Evolutionary conservation across 1,139 yeast species (phyloP).

Genomic region (Oligophagozyma castellii): DNA sequence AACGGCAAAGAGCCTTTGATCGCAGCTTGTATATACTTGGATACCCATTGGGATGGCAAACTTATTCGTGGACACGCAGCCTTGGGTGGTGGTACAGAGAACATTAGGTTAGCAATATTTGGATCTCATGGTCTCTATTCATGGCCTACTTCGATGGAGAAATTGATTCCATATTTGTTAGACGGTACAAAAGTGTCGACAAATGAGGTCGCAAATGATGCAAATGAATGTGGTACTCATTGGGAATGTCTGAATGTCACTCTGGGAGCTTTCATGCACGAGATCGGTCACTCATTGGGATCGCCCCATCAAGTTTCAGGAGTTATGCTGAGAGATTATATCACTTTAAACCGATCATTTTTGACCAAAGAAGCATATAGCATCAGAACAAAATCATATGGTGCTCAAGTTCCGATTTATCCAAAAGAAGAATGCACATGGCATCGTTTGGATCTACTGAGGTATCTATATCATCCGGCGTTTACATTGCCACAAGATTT

Average conservation of each 20-base stretch:
- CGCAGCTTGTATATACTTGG: slow-evolving; percentile 76
- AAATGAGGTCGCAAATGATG: slow-evolving; percentile 75
- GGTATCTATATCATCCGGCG: slow-evolving; percentile 72
- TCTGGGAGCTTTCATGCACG: slow-evolving; percentile 90
- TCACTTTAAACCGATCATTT: slow-evolving; percentile 68
- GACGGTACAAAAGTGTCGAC: slow-evolving; percentile 55
- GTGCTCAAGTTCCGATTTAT: slow-evolving; percentile 34
- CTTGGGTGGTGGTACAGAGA: slow-evolving; percentile 71
- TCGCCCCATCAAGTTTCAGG: slow-evolving; percentile 88
- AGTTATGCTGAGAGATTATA: slow-evolving; percentile 79
- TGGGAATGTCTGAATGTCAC: slow-evolving; percentile 89
- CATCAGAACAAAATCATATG: slow-evolving; percentile 35
- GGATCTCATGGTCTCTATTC: slow-evolving; percentile 89
- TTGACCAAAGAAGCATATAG: slow-evolving; percentile 56
- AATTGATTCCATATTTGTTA: slow-evolving; percentile 50
- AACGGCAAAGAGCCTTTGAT: slow-evolving; percentile 41
- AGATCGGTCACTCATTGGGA: slow-evolving; percentile 80
- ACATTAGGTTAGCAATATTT: slow-evolving; percentile 69
- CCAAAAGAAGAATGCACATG: slow-evolving; percentile 69
- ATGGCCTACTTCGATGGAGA: slow-evolving; percentile 74
- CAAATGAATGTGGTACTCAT: slow-evolving; percentile 67
- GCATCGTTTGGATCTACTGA: slow-evolving; percentile 66
- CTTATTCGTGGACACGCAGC: slow-evolving; percentile 85
- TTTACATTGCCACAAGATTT: slow-evolving; percentile 60
- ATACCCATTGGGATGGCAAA: slow-evolving; percentile 65